phyloP scores from a whole-genome alignment of 768 basidiomycete species.

The Mrakia frigida region DNA sequence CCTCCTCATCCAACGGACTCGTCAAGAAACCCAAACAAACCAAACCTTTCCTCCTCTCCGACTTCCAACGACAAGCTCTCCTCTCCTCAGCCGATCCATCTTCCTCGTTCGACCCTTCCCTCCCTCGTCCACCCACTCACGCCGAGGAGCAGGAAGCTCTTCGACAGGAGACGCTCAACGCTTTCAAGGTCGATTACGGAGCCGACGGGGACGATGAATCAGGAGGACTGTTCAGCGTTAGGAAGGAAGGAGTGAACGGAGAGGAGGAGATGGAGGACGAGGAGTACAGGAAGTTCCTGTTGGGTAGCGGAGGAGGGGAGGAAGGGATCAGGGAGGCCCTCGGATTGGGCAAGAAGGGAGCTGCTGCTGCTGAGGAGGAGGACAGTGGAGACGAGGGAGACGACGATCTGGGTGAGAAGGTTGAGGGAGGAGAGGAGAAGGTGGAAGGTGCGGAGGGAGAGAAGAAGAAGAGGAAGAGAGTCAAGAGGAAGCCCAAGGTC shows the following conservation, averaged over 20 bases:
- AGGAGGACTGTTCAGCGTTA: constrained; percentile 61
- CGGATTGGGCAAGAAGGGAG: constrained; percentile 41
- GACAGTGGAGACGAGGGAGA: constrained; percentile 32
- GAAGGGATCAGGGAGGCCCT: constrained; percentile 63
- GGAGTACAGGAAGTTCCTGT: constrained; percentile 74
- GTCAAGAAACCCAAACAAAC: constrained; percentile 46
- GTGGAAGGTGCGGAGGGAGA: constrained; percentile 29
- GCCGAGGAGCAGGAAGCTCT: constrained; percentile 70
- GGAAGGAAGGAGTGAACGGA: constrained; percentile 58
- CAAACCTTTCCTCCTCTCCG: constrained; percentile 53
- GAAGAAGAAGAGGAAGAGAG: constrained; percentile 35
- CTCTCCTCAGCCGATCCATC: constrained; percentile 7
- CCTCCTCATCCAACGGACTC: background rate
- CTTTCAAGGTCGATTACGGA: constrained; percentile 58
- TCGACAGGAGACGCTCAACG: constrained; percentile 74
- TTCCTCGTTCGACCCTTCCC: background rate
- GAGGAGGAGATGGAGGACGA: constrained; percentile 63
- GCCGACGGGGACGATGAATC: constrained; percentile 47
- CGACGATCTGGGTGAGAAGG: constrained; percentile 13
- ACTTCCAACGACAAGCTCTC: constrained; percentile 33
- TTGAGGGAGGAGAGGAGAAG: constrained; percentile 38
- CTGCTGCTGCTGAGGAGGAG: constrained; percentile 31
- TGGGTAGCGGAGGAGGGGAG: constrained; percentile 64
- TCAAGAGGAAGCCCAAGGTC: constrained; percentile 34
- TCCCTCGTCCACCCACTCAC: constrained; percentile 52